Evolutionary conservation across 2,329 filamentous ascomycete genomes (phyloP).

Genomic region (Penicillium frequentans): DNA sequence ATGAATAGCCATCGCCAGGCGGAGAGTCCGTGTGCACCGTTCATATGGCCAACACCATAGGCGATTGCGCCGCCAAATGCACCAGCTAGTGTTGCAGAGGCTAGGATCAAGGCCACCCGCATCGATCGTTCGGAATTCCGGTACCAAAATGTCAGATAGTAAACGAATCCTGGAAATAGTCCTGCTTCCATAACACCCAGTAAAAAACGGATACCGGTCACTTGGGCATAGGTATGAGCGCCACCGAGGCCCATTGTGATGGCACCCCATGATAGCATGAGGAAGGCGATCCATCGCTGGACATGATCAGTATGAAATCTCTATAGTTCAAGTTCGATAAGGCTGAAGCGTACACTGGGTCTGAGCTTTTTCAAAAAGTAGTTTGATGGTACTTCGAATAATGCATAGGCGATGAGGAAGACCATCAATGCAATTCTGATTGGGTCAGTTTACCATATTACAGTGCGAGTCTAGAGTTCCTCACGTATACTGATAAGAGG

Average conservation of each 20-base stretch:
- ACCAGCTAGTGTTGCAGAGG: constrained; percentile 55
- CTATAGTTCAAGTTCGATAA: neutral
- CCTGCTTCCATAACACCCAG: constrained; percentile 54
- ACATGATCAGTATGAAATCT: neutral
- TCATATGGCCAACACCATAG: constrained; percentile 48
- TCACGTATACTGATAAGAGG: constrained; percentile 59
- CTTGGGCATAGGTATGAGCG: constrained; percentile 42
- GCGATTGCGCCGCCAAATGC: constrained; percentile 58
- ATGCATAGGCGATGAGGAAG: constrained; percentile 50
- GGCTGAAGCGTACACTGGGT: constrained; percentile 37
- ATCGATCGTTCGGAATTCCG: constrained; percentile 57
- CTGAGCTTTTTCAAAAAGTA: constrained; percentile 50
- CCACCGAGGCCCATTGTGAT: constrained; percentile 51
- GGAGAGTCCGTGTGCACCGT: constrained; percentile 25
- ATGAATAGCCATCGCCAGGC: constrained; percentile 53
- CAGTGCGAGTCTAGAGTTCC: constrained; percentile 5
- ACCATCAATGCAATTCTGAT: constrained; percentile 48
- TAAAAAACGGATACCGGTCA: constrained; percentile 49
- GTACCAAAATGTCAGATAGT: constrained; percentile 57
- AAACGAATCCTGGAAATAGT: constrained; percentile 51
- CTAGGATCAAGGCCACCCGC: constrained; percentile 57
- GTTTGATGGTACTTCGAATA: constrained; percentile 54
- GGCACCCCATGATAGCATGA: constrained; percentile 53
- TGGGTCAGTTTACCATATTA: constrained; percentile 5
- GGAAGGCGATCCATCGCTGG: constrained; percentile 39